These are phyloP conservation scores for Pythium folliculosum DNA, from an alignment of 352 stramenopile species.

Conservation along the genomic window DNA sequence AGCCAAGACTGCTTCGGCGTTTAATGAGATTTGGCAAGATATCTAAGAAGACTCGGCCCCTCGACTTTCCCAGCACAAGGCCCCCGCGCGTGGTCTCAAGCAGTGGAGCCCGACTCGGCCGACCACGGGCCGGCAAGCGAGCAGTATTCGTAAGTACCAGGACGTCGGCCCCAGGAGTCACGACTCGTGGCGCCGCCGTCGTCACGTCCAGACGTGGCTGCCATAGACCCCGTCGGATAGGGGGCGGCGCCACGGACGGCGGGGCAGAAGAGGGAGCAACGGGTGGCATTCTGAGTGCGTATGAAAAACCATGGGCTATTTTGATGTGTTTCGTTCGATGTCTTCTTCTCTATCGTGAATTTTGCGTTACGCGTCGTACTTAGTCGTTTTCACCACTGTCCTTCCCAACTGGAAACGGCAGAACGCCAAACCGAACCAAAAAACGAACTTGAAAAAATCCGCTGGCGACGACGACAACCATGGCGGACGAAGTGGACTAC, in stretches of 20 bases:
- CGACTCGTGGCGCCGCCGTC: not conserved
- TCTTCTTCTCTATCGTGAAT: not conserved
- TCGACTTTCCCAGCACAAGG: not conserved
- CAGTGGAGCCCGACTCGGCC: not conserved
- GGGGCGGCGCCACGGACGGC: too few relatives aligned
- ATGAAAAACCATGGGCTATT: not conserved
- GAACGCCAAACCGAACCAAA: not conserved
- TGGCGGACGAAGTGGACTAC: constrained; percentile 88
- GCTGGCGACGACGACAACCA: constrained; percentile 21
- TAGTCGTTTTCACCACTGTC: not conserved
- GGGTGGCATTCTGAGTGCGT: too few relatives aligned
- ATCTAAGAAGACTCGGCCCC: constrained; percentile 27
- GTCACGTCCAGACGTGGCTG: too few relatives aligned
- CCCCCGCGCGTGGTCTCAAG: not conserved
- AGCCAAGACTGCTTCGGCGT: constrained; percentile 39
- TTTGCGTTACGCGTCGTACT: not conserved
- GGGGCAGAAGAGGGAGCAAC: not conserved
- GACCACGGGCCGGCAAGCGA: not conserved
- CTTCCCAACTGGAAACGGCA: not conserved
- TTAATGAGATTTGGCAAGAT: constrained; percentile 45
- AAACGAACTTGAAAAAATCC: too few relatives aligned
- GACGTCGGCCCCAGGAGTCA: not conserved
- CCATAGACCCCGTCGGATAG: too few relatives aligned
- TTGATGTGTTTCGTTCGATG: not conserved
- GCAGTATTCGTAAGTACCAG: not conserved